Evolutionary conservation across 306 rosid species (phyloP).

Genomic region (Delonix regia): DNA sequence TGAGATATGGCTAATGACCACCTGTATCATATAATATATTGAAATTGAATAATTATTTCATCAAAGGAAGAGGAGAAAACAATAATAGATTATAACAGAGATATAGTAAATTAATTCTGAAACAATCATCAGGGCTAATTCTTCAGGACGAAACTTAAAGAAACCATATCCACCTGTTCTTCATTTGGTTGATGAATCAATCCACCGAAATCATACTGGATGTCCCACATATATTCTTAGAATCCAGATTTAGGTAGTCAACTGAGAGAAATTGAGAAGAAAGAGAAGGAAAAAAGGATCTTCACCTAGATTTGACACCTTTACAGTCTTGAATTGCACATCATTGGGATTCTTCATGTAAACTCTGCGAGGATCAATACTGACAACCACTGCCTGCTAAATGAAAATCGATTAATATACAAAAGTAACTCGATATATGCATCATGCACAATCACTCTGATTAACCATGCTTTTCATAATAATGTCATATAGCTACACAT

Average conservation of each 20-base stretch:
- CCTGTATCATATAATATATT: not conserved
- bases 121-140: not conserved
- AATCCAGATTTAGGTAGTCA: not conserved
- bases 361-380: constrained; percentile 92
- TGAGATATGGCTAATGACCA: not conserved
- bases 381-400: constrained; percentile 92
- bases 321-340: constrained; percentile 69
- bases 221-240: constrained; percentile 4
- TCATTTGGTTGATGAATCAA: not conserved
- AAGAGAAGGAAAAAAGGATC: not conserved
- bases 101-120: not conserved
- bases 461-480: constrained; percentile 22
- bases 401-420: constrained; percentile 25
- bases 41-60: constrained; percentile 2
- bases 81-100: not conserved
- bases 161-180: not conserved
- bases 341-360: constrained; percentile 71
- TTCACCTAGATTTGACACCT: constrained; percentile 68
- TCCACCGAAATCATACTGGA: not conserved
- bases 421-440: constrained; percentile 12
- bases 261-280: constrained; percentile 14
- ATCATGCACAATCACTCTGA: not conserved
- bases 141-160: not conserved
- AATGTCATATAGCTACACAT: not conserved
- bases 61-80: constrained; percentile 4